Evolutionary conservation across 2,329 filamentous ascomycete genomes (phyloP).

Genomic region (Seiridium unicorne): DNA sequence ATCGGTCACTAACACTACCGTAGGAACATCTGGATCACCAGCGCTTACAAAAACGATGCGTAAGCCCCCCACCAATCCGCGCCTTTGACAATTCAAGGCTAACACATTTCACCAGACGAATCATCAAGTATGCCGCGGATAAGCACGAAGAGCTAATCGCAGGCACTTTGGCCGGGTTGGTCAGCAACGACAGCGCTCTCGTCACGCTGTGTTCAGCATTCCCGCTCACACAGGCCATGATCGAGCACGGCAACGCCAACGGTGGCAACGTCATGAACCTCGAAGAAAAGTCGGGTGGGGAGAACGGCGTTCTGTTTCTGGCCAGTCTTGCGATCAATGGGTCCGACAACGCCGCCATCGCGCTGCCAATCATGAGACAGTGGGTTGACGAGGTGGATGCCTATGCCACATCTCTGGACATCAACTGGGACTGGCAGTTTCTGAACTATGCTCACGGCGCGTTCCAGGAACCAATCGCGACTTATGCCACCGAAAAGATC

Average conservation of each 20-base stretch:
- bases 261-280: neutral
- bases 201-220: neutral
- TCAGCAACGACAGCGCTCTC: neutral
- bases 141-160: neutral
- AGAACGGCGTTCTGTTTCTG: constrained; percentile 1
- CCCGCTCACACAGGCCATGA: neutral
- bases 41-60: neutral
- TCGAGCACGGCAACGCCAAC: neutral
- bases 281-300: neutral
- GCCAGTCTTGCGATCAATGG: neutral
- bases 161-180: neutral
- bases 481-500: neutral
- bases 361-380: neutral
- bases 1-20: too few species aligned
- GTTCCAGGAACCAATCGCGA: neutral
- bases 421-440: neutral
- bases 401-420: neutral
- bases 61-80: accelerated
- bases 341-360: neutral
- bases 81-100: neutral
- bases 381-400: neutral
- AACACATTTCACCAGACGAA: neutral
- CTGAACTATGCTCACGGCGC: neutral
- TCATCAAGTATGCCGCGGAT: neutral
- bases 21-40: neutral